A percentile compares a stretch with the other conserved stretches of the same genome.
Conservation (phyloP, 2,329 filamentous ascomycete species). For the Fusarium sp. region DNA sequence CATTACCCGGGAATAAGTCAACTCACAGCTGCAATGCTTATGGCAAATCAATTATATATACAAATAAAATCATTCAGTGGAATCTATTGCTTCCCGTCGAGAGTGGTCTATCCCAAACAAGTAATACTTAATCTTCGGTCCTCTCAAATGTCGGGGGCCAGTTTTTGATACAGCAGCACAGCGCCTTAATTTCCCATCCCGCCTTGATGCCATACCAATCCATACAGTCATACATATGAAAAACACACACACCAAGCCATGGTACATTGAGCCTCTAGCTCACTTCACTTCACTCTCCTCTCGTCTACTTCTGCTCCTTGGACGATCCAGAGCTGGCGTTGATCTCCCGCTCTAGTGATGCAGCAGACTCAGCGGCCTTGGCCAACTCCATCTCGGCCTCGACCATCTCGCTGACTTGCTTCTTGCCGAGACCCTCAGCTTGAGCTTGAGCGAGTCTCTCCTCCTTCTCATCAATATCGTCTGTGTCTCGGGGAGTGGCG, state of each 20-base stretch:
- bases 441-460: conserved; percentile 67
- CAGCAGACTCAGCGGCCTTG: conserved; percentile 40
- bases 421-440: conserved; percentile 55
- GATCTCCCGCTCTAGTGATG: conserved; percentile 35
- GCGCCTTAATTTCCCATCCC: conserved; percentile 31
- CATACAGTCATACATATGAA: conserved; percentile 45
- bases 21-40: not conserved
- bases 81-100: conserved; percentile 45
- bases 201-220: conserved; percentile 42
- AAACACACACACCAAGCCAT: conserved; percentile 38
- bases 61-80: conserved; percentile 42
- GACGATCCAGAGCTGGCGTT: conserved; percentile 39
- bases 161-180: conserved; percentile 42
- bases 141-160: conserved; percentile 23
- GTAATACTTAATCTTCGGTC: conserved; percentile 30
- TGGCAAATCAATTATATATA: conserved; percentile 21
- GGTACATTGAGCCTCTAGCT: conserved; percentile 34
- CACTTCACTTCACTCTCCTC: not conserved
- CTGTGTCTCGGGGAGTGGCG: conserved; percentile 80
- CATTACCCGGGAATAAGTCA: not conserved
- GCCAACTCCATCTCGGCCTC: conserved; percentile 62
- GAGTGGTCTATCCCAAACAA: conserved; percentile 41
- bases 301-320: conserved; percentile 48
- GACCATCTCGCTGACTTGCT: conserved; percentile 61
- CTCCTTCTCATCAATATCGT: conserved; percentile 95